phyloP scores from a whole-genome alignment of 805 yeast species.

The Starmerella vaccinii region DNA sequence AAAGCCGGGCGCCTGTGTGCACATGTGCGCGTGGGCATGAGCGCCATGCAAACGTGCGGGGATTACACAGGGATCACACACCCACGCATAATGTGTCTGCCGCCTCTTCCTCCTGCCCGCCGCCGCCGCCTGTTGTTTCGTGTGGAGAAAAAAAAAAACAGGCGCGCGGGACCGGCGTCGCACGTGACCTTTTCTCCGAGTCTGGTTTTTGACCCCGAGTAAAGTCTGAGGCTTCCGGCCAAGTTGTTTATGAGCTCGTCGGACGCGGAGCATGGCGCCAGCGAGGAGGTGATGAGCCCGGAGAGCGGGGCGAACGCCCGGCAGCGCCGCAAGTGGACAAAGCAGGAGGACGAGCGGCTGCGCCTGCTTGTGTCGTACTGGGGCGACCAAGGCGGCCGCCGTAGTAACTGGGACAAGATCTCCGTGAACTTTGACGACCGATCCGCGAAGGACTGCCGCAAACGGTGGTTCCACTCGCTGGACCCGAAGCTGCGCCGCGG shows the following conservation, averaged over 20 bases:
- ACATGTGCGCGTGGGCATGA: too few relatives aligned
- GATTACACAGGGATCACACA: too few relatives aligned
- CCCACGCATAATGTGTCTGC: too few relatives aligned
- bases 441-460: constrained; percentile 72
- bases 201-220: neutral
- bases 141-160: too few relatives aligned
- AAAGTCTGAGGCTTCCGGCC: neutral
- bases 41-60: too few relatives aligned
- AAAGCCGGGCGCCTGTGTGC: too few relatives aligned
- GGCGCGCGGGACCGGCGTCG: neutral
- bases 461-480: constrained; percentile 76
- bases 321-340: constrained; percentile 46
- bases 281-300: neutral
- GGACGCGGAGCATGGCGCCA: constrained; percentile 6
- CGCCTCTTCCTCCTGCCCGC: too few relatives aligned
- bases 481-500: constrained; percentile 79
- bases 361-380: constrained; percentile 33
- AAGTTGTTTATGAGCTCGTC: constrained; percentile 3
- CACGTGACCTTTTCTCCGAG: neutral
- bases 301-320: neutral
- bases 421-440: constrained; percentile 35
- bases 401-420: constrained; percentile 37
- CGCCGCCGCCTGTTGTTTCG: too few relatives aligned
- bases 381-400: constrained; percentile 40
- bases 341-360: constrained; percentile 58